These are phyloP conservation scores for Artemisia annua DNA, from an alignment of 129 eudicot genomes.

Conservation along the genomic window DNA sequence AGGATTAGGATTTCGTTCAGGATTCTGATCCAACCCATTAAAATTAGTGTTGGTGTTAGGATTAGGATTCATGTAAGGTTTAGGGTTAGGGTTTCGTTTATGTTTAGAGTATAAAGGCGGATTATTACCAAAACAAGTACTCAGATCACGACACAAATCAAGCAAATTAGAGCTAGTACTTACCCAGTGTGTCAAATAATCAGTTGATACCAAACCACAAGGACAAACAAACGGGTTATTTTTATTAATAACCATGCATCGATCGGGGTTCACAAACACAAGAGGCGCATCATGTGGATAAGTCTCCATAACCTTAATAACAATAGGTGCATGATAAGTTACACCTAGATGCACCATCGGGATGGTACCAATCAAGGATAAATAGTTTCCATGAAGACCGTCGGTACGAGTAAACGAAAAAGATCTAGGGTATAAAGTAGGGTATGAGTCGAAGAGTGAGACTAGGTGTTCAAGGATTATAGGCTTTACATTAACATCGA, in stretches of 20 bases:
- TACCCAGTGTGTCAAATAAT: slow-evolving; percentile 33
- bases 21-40: not conserved
- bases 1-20: too few species aligned
- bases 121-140: slow-evolving; percentile 48
- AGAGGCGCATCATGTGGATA: slow-evolving; percentile 29
- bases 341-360: too few species aligned
- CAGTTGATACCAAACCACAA: slow-evolving; percentile 50
- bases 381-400: too few species aligned
- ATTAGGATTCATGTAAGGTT: not conserved
- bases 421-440: too few species aligned
- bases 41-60: slow-evolving; percentile 22
- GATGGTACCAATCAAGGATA: too few species aligned
- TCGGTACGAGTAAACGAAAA: too few species aligned
- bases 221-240: slow-evolving; percentile 32
- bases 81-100: slow-evolving; percentile 37
- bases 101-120: slow-evolving; percentile 81
- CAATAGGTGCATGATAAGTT: too few species aligned
- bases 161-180: slow-evolving; percentile 37
- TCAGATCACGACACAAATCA: slow-evolving; percentile 29
- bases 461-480: too few species aligned
- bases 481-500: too few species aligned
- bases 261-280: slow-evolving; percentile 75
- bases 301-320: too few species aligned
- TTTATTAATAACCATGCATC: slow-evolving; percentile 70
- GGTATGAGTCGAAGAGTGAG: too few species aligned